phyloP scores from a whole-genome alignment of 1,139 yeast genomes.

The Arxiozyma bovina region DNA sequence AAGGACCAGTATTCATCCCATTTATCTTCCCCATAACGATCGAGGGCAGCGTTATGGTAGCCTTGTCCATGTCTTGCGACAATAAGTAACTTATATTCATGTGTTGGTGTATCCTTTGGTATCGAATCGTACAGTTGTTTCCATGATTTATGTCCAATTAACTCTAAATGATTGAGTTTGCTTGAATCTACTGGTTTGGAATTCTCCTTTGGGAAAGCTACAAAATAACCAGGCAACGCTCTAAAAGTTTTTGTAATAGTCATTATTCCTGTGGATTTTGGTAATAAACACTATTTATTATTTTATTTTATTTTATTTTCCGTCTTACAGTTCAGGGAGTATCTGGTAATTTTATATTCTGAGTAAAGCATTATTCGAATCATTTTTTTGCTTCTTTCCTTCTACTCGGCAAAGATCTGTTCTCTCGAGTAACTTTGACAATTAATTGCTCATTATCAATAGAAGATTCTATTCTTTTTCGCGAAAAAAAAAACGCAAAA shows the following conservation, averaged over 20 bases:
- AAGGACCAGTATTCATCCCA: slow-evolving; percentile 58
- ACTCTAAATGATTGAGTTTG: slow-evolving; percentile 38
- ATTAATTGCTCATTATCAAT: neutral
- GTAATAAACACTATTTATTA: too few species aligned
- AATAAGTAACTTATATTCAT: slow-evolving; percentile 43
- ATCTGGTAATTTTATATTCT: neutral
- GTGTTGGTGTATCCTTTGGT: slow-evolving; percentile 16
- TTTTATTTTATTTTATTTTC: too few species aligned
- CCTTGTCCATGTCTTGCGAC: slow-evolving; percentile 78
- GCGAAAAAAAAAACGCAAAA: too few species aligned
- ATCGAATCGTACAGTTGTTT: slow-evolving; percentile 28
- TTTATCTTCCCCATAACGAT: slow-evolving; percentile 45
- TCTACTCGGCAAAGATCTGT: neutral
- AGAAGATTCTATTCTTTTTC: too few species aligned
- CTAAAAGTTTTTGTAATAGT: slow-evolving; percentile 8
- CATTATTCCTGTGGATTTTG: neutral
- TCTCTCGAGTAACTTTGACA: neutral
- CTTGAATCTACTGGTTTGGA: slow-evolving; percentile 14
- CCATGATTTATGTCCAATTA: slow-evolving; percentile 39
- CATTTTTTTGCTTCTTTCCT: neutral
- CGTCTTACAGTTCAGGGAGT: neutral
- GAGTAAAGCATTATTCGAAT: neutral
- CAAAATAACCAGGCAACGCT: slow-evolving; percentile 24
- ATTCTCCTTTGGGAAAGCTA: slow-evolving; percentile 11
- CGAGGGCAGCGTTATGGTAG: slow-evolving; percentile 55